A percentile compares a stretch with the other conserved stretches of the same genome.
phyloP scores from a whole-genome alignment of 306 rosid species.

The Pueraria montana region DNA sequence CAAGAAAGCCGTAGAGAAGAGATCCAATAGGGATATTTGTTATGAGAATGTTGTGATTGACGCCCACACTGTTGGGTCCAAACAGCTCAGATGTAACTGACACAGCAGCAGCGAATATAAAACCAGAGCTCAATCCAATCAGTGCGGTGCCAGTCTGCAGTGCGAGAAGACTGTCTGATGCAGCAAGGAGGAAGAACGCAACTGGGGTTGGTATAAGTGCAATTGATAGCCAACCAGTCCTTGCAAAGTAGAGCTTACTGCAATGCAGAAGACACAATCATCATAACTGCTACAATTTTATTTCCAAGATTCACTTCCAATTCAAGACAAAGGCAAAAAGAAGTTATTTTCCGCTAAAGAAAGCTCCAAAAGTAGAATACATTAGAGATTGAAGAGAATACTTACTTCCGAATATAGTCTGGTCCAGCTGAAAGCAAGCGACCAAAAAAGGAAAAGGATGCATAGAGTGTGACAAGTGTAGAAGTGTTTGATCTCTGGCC shows the following conservation, averaged over 20 bases:
- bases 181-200: conserved; percentile 85
- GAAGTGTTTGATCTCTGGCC: conserved; percentile 69
- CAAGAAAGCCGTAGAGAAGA: conserved; percentile 80
- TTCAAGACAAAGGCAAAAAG: conserved; percentile 6
- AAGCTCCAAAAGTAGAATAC: not conserved
- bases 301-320: conserved; percentile 35
- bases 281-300: conserved; percentile 26
- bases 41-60: conserved; percentile 92
- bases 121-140: conserved; percentile 91
- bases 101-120: conserved; percentile 95
- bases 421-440: conserved; percentile 94
- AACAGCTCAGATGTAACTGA: conserved; percentile 92
- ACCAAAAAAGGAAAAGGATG: conserved; percentile 94
- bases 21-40: conserved; percentile 95
- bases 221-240: conserved; percentile 89
- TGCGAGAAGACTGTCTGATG: conserved; percentile 57
- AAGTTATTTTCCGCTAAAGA: conserved; percentile 9
- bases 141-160: conserved; percentile 79
- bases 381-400: conserved; percentile 11
- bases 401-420: conserved; percentile 84
- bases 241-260: conserved; percentile 93
- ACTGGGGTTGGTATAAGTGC: conserved; percentile 92
- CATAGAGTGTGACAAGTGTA: conserved; percentile 76
- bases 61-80: conserved; percentile 84
- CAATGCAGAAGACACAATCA: conserved; percentile 36